Base-by-base conservation (phyloP, 1,139 yeast genomes). In the Nadsonia commutata region DNA sequence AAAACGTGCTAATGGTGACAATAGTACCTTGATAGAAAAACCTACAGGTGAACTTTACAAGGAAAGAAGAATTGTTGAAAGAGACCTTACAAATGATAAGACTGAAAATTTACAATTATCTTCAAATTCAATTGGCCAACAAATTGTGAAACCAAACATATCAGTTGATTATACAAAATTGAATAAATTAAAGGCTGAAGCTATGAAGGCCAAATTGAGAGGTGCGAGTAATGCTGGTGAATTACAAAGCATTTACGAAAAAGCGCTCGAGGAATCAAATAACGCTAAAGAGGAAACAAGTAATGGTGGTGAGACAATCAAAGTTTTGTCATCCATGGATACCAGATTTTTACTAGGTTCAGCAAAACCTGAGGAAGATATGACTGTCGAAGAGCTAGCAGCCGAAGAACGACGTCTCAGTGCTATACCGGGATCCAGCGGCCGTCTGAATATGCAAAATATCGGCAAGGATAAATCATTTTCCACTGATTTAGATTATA, bases 401-500 rank as follows among this genome's bases (percentile, higher is more conserved):
- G 44, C 44, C 3, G 44, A 42, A 18, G 44, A 42, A 18, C 41
- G 41, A 2, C 41, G 44, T 4, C 27, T 42, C 18, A 42, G 9
- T 21, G 33, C 33, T 27, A 27, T 27, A 11, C n/a, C 33, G 13
- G 33, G 33, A 11, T 27, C 33, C 9, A 9, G 13, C n/a, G 16
- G n/a, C 13, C 33, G 33, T 5, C 16, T 16, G 4, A 27, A 13
- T 4, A 4, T 27, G 33, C 33, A 27, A 9, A 27, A 27, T 27
- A 67, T 70, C 27, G 58, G 65, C 5, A 56, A 55, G 31, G 70
- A 67, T 43, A 57, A 59, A 20, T 58, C 56, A 20, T 70, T 56
- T 50, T 52, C 56, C 18, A 53, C 54, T 13, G 70, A 65, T 41
- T 49, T 65, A 22, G 74, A 71, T 41, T 63, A 66, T 40, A 64